These are phyloP conservation scores for Lyophyllum shimeji DNA, from an alignment of 768 basidiomycete genomes.

Conservation along the genomic window DNA sequence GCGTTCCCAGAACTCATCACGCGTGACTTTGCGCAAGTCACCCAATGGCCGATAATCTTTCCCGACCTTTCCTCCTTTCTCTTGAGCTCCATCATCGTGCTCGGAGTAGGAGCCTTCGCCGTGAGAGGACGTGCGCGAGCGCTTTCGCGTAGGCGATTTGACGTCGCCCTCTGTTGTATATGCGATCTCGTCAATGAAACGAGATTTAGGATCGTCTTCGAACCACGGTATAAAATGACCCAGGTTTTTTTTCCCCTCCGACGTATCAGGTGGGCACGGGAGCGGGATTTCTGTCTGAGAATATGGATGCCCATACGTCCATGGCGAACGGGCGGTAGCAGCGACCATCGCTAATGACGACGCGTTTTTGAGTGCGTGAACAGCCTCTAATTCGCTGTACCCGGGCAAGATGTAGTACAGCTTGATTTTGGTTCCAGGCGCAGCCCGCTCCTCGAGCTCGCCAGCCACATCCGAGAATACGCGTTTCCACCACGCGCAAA, in stretches of 20 bases:
- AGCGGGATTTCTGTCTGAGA: constrained; percentile 47
- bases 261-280: constrained; percentile 36
- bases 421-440: constrained; percentile 28
- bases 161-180: constrained; percentile 63
- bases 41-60: constrained; percentile 42
- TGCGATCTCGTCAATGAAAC: constrained; percentile 91
- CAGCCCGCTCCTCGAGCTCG: constrained; percentile 32
- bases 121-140: constrained; percentile 37
- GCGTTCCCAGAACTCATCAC: constrained; percentile 94
- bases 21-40: constrained; percentile 56
- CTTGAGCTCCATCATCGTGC: constrained; percentile 18
- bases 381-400: constrained; percentile 65
- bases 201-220: constrained; percentile 95
- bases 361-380: constrained; percentile 47
- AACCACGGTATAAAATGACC: constrained; percentile 85
- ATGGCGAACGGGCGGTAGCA: constrained; percentile 27
- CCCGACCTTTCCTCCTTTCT: constrained; percentile 22
- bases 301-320: constrained; percentile 86
- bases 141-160: constrained; percentile 63
- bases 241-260: constrained; percentile 41
- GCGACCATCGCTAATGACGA: constrained; percentile 17
- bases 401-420: constrained; percentile 73
- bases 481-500: constrained; percentile 94
- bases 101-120: constrained; percentile 21
- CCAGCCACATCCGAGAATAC: constrained; percentile 58